Base-by-base conservation (phyloP, 208 protist species). In the Acanthamoeba healyi region DNA sequence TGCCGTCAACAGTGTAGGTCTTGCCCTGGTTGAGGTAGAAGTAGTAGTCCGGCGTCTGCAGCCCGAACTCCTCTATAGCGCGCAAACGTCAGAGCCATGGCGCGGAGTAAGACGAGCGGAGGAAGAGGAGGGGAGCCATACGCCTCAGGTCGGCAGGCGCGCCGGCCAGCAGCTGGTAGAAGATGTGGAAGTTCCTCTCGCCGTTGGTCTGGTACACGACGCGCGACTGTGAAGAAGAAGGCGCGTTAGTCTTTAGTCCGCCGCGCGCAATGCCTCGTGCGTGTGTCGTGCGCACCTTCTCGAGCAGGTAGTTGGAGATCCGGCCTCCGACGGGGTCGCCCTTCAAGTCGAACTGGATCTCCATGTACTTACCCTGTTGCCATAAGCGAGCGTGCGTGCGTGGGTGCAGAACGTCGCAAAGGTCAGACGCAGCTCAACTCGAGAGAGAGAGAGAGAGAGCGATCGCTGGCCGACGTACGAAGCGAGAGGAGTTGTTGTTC, bases 161-260 rank as follows among this genome's bases (percentile, higher is more conserved):
- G 72, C 92, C 92, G 17, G 38, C 44, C 22, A 51, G 34, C 7
- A 94, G 54, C 96, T 99, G 98, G 95, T 99, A 99, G 90, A 99
- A 99, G 70, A 99, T 98, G 95, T 99, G 98, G 94, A 98, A 99
- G 70, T 88, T 88, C 46, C 44, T 88, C 44, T 88, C 81, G n/a
- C 29, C 44, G 0, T 88, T 26, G 2, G 54, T 42, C 44, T 65
- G 49, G 7, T 19, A 63, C 12, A 42, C 44, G 4, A 65, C 44
- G 2, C 81, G 54, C 54, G 81, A 63, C 44, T 56, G 26, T 61
- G 17, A 7, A 6, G 44, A 2, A 77, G 67, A 77, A 22, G 32
- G 36, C 12, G 38, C 26, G 51, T 58, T 22, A 19, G 51, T 26
- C 17, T n/a, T n/a, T n/a, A n/a, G n/a, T n/a, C n/a, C n/a, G n/a